Percentiles rank a stretch among this genome's conserved stretches.
These are phyloP conservation scores for Talaromyces sp. DNA, from an alignment of 2,329 filamentous ascomycete species.

Conservation along the genomic window DNA sequence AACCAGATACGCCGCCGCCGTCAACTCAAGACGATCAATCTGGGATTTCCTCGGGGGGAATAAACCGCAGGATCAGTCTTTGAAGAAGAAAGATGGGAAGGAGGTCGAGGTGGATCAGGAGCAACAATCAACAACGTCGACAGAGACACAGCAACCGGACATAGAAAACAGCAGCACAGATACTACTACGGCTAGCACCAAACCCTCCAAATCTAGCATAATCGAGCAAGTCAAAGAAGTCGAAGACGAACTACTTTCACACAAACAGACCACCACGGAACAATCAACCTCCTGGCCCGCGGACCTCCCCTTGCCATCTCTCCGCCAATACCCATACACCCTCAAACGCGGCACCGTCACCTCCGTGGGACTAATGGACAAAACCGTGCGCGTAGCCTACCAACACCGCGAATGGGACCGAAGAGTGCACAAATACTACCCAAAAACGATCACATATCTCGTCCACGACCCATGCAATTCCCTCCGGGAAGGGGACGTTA, in stretches of 20 bases:
- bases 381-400: slow-evolving; percentile 36
- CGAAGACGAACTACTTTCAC: background rate
- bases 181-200: background rate
- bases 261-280: background rate
- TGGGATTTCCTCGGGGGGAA: background rate
- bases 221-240: background rate
- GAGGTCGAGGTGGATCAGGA: background rate
- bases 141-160: background rate
- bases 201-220: background rate
- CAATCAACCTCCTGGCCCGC: background rate
- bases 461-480: slow-evolving; percentile 40
- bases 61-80: background rate
- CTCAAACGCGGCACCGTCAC: slow-evolving; percentile 37
- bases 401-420: slow-evolving; percentile 33
- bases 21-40: slow-evolving; percentile 5
- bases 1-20: background rate
- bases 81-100: background rate
- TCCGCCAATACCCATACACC: slow-evolving; percentile 33
- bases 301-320: slow-evolving; percentile 18
- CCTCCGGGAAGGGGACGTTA: slow-evolving; percentile 40
- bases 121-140: background rate
- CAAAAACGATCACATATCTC: slow-evolving; percentile 29
- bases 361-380: slow-evolving; percentile 39
- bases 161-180: background rate
- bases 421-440: slow-evolving; percentile 35